Evolutionary conservation across 306 rosid genomes (phyloP).

Genomic region (Mimosa pudica): DNA sequence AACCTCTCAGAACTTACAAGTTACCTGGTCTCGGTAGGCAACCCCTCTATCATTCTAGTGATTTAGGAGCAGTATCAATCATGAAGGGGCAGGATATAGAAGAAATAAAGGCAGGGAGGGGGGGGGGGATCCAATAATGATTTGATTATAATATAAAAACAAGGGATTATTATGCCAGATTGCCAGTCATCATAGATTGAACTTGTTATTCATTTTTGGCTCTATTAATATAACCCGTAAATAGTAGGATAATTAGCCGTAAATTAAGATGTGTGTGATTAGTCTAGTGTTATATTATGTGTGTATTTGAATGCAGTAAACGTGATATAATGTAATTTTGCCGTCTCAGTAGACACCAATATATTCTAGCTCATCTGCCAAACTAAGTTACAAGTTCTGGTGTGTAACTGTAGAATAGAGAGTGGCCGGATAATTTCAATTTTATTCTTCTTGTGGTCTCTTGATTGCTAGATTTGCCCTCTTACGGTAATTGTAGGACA

Average conservation of each 20-base stretch:
- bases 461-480: conserved; percentile 22
- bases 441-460: conserved; percentile 10
- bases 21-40: not conserved
- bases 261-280: not conserved
- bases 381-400: not conserved
- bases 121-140: not conserved
- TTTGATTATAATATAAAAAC: not conserved
- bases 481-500: conserved; percentile 15
- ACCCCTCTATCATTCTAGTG: not conserved
- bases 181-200: conserved; percentile 1
- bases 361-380: not conserved
- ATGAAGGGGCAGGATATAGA: not conserved
- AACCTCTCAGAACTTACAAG: conserved; percentile 1
- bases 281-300: not conserved
- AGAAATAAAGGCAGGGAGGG: not conserved
- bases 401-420: not conserved
- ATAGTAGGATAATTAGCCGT: not conserved
- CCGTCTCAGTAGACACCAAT: not conserved
- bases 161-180: not conserved
- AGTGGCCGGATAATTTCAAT: not conserved
- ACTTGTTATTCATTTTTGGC: not conserved
- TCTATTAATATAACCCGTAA: not conserved
- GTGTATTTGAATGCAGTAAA: not conserved
- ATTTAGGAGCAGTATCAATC: not conserved
- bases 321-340: not conserved